Conservation (phyloP, 148 eudicot species). For the Chenopodium formosanum region DNA sequence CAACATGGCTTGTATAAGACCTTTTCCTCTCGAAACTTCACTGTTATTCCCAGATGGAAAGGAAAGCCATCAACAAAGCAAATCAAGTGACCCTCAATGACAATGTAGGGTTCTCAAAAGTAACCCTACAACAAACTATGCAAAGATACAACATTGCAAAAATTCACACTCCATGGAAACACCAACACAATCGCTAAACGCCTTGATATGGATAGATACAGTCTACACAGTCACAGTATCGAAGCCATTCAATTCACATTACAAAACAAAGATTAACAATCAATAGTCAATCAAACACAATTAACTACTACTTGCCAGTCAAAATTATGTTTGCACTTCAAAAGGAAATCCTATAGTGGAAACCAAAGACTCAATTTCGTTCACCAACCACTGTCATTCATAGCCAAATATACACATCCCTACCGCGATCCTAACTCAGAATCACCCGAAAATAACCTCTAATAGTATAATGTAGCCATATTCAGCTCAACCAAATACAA, state of each 20-base stretch:
- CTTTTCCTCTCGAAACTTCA: not conserved
- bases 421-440: not conserved
- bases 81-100: not conserved
- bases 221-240: not conserved
- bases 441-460: not conserved
- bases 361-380: not conserved
- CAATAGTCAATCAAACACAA: not conserved
- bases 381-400: not conserved
- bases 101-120: conserved; percentile 1
- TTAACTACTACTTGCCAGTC: not conserved
- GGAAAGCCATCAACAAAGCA: not conserved
- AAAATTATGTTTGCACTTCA: not conserved
- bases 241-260: not conserved
- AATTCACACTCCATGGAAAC: not conserved
- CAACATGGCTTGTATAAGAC: not conserved
- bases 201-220: not conserved
- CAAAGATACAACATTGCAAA: not conserved
- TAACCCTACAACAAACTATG: not conserved
- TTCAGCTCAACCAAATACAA: not conserved
- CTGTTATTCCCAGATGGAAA: not conserved
- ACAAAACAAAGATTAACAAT: not conserved
- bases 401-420: not conserved
- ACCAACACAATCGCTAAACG: not conserved
- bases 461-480: not conserved
- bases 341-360: not conserved